Evolutionary conservation across 2,329 filamentous ascomycete species (phyloP), one percentile per base, ranked within the genome.

Genomic region (Ophiosphaerella herpotricha): DNA sequence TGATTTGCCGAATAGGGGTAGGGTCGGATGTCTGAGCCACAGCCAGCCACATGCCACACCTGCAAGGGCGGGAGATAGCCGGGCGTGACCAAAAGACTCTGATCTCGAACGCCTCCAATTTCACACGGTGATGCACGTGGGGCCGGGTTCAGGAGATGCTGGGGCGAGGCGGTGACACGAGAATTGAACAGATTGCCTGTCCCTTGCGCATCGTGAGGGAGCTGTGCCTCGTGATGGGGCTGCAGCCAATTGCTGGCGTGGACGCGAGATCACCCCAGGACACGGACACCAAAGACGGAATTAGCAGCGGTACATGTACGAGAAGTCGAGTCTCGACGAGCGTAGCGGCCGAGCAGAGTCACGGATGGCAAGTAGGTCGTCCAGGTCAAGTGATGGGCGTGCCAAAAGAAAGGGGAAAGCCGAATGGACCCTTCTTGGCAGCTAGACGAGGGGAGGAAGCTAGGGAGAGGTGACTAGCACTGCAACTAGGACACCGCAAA

Each of bases 41-140:
- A 58, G 46, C 48, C 43, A 61, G 58, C 57, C 58, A 60, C 55
- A n/a, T n/a, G 8, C 26, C n/a, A 23, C 26, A 14, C 18, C 43
- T 55, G 54, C 57, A 48, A 52, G 55, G 60, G 48, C 54, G 50
- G 53, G 50, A 50, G 18, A 21, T 21, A 21, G 18, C 48, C 54
- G 39, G 38, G 52, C 61, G 61, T 64, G 65, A 64, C 60, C 44
- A 47, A 54, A 57, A 57, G 53, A 66, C 45, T 62, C 50, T 59
- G 60, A 58, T 59, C 54, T 60, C 49, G 51, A 59, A 57, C 53
- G 54, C 59, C 52, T 45, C 52, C 58, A 57, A 65, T 66, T 62
- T 63, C 61, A 54, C 48, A 48, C 40, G 41, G 40, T 40, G 55
- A 55, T 57, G 67, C 68, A 67, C 68, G 67, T 68, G 67, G 66